Evolutionary conservation across 1,284 basidiomycete species (phyloP).

Genomic region (Filobasidium uniguttulatum): DNA sequence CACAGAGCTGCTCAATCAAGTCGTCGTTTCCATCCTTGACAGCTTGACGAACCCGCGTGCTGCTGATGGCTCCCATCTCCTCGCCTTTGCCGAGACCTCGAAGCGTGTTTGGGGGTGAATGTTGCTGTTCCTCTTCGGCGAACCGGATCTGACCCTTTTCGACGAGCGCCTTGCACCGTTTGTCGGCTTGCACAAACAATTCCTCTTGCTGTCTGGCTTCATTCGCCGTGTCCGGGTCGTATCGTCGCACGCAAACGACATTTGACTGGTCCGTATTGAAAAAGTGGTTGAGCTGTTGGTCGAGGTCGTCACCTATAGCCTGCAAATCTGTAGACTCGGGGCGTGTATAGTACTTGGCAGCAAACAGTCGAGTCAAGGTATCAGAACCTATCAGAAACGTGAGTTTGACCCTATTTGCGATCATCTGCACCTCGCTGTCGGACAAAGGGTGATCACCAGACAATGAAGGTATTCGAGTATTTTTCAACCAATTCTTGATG

Average conservation of each 20-base stretch:
- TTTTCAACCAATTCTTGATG: constrained; percentile 20
- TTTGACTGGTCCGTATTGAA: constrained; percentile 46
- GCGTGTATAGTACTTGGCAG: constrained; percentile 57
- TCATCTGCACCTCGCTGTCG: background rate
- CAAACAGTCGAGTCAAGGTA: constrained; percentile 72
- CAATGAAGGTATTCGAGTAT: background rate
- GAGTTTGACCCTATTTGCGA: constrained; percentile 3
- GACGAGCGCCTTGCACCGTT: constrained; percentile 42
- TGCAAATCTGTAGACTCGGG: constrained; percentile 27
- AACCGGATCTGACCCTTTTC: constrained; percentile 44
- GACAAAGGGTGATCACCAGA: background rate
- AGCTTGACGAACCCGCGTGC: constrained; percentile 52
- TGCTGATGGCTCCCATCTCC: constrained; percentile 50
- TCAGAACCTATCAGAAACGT: constrained; percentile 61
- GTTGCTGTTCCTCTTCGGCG: constrained; percentile 41
- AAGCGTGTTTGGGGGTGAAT: too few species aligned
- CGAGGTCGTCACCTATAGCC: constrained; percentile 42
- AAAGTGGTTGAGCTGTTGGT: constrained; percentile 46
- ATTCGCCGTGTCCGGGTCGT: constrained; percentile 20
- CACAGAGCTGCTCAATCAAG: constrained; percentile 39
- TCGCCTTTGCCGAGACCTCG: constrained; percentile 41
- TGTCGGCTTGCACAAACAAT: constrained; percentile 29
- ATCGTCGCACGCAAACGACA: constrained; percentile 57
- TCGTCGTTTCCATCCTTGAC: constrained; percentile 34
- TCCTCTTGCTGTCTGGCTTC: constrained; percentile 43